phyloP scores from a whole-genome alignment of 345 rosid species.

The Salix brachista region DNA sequence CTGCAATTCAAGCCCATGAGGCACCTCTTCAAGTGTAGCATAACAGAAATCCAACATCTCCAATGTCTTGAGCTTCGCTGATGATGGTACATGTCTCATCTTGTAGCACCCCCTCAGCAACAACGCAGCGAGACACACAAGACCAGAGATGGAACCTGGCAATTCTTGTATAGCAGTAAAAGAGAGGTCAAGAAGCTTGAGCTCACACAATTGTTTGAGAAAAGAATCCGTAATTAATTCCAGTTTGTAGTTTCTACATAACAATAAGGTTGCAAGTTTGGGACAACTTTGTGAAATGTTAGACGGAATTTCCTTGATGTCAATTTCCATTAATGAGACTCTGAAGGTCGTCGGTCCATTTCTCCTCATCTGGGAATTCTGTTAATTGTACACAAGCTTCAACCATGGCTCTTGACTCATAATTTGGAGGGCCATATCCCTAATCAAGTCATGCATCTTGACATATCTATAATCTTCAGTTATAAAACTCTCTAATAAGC shows the following conservation, averaged over 20 bases:
- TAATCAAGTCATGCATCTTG: not conserved
- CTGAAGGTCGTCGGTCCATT: not conserved
- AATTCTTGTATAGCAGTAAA: not conserved
- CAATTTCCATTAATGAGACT: not conserved
- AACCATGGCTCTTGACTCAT: not conserved
- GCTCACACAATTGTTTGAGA: not conserved
- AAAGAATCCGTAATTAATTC: conserved; percentile 8
- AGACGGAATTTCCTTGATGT: not conserved
- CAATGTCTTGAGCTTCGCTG: conserved; percentile 2
- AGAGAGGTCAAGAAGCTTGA: conserved; percentile 28
- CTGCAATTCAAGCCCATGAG: no score
- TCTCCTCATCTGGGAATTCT: not conserved
- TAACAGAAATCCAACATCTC: conserved; percentile 10
- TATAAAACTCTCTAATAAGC: not conserved
- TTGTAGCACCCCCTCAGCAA: not conserved
- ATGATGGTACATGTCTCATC: conserved; percentile 2
- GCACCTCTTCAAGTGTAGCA: not conserved
- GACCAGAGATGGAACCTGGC: conserved; percentile 8
- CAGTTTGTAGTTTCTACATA: not conserved
- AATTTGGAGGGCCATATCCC: conserved; percentile 1
- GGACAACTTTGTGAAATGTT: not conserved
- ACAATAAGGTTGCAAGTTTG: conserved; percentile 18
- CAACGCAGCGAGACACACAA: conserved; percentile 8
- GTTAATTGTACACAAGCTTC: not conserved
- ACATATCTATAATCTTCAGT: not conserved